Conservation (phyloP, 2,329 filamentous ascomycete species). For the Bisporella sp. region DNA sequence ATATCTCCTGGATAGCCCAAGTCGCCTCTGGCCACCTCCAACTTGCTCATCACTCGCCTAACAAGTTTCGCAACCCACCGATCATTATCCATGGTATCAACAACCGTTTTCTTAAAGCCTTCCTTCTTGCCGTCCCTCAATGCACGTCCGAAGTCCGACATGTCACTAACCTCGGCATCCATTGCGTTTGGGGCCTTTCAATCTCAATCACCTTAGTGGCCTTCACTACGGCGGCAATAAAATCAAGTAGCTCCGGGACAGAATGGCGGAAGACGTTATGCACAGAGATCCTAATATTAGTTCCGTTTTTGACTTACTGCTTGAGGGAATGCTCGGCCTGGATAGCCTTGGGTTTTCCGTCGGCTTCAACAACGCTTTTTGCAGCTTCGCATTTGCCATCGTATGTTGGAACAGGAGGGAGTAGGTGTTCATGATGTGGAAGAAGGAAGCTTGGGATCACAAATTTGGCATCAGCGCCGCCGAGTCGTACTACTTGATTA, state of each 20-base stretch:
- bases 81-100: constrained; percentile 42
- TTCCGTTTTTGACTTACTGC: constrained; percentile 38
- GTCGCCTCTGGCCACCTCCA: constrained; percentile 42
- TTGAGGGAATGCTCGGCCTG: constrained; percentile 34
- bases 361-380: constrained; percentile 32
- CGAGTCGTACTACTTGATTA: constrained; percentile 41
- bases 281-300: constrained; percentile 38
- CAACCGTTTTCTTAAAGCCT: constrained; percentile 28
- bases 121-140: constrained; percentile 38
- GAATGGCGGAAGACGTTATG: constrained; percentile 42
- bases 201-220: constrained; percentile 49
- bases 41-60: constrained; percentile 40
- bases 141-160: constrained; percentile 19
- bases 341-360: constrained; percentile 35
- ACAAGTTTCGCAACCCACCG: constrained; percentile 47
- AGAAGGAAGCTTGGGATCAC: constrained; percentile 41
- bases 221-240: constrained; percentile 47
- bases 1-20: constrained; percentile 42
- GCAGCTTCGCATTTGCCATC: constrained; percentile 28
- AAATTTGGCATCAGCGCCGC: constrained; percentile 42
- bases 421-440: constrained; percentile 46
- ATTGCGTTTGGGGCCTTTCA: constrained; percentile 32
- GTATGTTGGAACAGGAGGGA: constrained; percentile 34
- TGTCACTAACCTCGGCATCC: constrained; percentile 24
- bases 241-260: constrained; percentile 44